Conservation (phyloP, 2,329 filamentous ascomycete species). For the Pseudogymnoascus sp. region DNA sequence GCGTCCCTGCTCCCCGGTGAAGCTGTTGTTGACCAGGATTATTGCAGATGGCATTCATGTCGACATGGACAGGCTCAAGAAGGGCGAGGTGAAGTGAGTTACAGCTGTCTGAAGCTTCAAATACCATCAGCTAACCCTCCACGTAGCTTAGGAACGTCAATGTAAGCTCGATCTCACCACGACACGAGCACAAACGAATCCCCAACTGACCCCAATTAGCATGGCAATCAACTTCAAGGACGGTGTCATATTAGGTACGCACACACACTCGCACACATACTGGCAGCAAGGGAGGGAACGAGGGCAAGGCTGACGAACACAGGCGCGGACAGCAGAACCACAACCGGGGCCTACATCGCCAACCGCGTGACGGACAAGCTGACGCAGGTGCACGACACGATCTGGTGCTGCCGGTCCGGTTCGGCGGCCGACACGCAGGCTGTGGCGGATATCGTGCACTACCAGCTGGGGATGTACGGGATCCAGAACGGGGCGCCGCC, state of each 20-base stretch:
- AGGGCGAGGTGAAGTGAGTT: constrained; percentile 94
- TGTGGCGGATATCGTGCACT: constrained; percentile 95
- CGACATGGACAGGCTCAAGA: constrained; percentile 98
- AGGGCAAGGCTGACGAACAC: constrained; percentile 2
- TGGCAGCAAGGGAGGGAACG: not conserved
- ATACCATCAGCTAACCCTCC: constrained; percentile 28
- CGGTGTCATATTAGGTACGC: constrained; percentile 80
- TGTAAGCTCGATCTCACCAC: constrained; percentile 51
- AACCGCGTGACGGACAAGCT: constrained; percentile 99
- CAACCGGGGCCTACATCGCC: constrained; percentile 95
- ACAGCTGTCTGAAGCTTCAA: not conserved
- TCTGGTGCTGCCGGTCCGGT: constrained; percentile 98
- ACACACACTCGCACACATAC: constrained; percentile 20
- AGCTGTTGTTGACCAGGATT: constrained; percentile 24
- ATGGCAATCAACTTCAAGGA: constrained; percentile 99
- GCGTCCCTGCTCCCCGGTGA: constrained; percentile 15
- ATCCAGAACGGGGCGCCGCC: constrained; percentile 84
- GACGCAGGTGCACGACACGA: constrained; percentile 95
- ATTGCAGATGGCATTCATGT: constrained; percentile 91
- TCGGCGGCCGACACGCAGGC: constrained; percentile 97
- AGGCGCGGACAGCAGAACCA: constrained; percentile 95
- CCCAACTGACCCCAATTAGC: constrained; percentile 41
- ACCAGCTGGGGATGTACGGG: constrained; percentile 88
- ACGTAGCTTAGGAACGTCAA: constrained; percentile 84
- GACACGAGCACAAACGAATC: constrained; percentile 14